phyloP scores from a whole-genome alignment of 305 asterid genomes.

The Andrographis paniculata region DNA sequence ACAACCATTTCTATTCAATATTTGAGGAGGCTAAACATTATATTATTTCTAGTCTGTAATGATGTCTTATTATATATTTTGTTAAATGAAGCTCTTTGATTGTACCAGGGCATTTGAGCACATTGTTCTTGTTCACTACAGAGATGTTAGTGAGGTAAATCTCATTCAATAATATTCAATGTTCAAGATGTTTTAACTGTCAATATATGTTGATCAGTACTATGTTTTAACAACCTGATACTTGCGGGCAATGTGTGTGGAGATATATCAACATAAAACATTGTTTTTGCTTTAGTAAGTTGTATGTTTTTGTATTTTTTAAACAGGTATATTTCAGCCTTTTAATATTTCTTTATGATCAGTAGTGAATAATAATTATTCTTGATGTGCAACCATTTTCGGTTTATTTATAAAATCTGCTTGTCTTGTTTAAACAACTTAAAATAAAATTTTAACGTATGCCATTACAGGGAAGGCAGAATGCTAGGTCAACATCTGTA shows the following conservation, averaged over 20 bases:
- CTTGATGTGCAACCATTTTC: constrained; percentile 10
- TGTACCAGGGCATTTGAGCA: constrained; percentile 75
- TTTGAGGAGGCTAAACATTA: constrained; percentile 6
- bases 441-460: background rate
- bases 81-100: constrained; percentile 17
- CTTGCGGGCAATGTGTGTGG: no score
- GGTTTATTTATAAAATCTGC: constrained; percentile 1
- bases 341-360: constrained; percentile 12
- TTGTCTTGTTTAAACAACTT: background rate
- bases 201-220: no score
- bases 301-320: no score
- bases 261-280: no score
- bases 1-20: no score
- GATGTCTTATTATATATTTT: constrained; percentile 5
- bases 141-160: constrained; percentile 78
- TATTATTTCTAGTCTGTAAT: constrained; percentile 5
- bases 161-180: no score
- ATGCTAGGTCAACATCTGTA: constrained; percentile 37
- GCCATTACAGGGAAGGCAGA: constrained; percentile 50
- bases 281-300: no score
- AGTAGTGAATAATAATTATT: constrained; percentile 8
- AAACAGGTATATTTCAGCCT: constrained; percentile 12
- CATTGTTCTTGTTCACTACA: constrained; percentile 98
- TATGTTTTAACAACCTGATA: no score
- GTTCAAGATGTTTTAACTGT: no score